These are phyloP conservation scores for Dimargaris xerosporica DNA, from an alignment of 192 early-diverging fungal genomes.

Conservation along the genomic window DNA sequence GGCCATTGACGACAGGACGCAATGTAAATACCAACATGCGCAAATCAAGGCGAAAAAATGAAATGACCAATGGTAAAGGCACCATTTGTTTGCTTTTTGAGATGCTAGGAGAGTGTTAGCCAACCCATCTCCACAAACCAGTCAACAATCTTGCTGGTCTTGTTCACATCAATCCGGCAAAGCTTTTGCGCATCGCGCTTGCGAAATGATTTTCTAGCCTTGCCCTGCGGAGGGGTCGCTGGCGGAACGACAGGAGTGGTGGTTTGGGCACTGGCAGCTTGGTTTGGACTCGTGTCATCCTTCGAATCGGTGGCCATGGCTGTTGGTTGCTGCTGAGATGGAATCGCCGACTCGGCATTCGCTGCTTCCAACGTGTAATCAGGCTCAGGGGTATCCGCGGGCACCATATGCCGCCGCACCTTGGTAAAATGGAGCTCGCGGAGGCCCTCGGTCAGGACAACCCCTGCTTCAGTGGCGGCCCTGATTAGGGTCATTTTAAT, in stretches of 20 bases:
- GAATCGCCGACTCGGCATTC: neutral
- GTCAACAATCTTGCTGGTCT: constrained; percentile 74
- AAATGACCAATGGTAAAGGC: no score
- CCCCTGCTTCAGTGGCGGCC: constrained; percentile 26
- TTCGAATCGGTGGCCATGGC: neutral
- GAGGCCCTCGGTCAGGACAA: constrained; percentile 1
- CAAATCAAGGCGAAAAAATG: no score
- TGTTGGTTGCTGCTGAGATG: neutral
- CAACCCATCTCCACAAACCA: constrained; percentile 78
- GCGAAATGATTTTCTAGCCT: constrained; percentile 36
- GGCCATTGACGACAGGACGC: no score
- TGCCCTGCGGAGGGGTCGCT: no score
- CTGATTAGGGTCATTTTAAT: constrained; percentile 65
- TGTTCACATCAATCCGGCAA: constrained; percentile 89
- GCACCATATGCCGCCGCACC: neutral
- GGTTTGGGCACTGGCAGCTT: constrained; percentile 12
- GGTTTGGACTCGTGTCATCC: constrained; percentile 10
- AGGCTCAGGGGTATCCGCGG: neutral
- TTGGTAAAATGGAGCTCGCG: neutral
- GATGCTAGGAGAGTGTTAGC: constrained; percentile 28
- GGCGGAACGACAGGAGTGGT: no score
- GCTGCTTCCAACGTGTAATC: neutral
- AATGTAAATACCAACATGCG: no score
- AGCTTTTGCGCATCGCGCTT: constrained; percentile 86
- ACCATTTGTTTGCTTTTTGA: no score